Evolutionary conservation across 2,329 filamentous ascomycete species (phyloP).

Genomic region (Talaromyces pinophilus): DNA sequence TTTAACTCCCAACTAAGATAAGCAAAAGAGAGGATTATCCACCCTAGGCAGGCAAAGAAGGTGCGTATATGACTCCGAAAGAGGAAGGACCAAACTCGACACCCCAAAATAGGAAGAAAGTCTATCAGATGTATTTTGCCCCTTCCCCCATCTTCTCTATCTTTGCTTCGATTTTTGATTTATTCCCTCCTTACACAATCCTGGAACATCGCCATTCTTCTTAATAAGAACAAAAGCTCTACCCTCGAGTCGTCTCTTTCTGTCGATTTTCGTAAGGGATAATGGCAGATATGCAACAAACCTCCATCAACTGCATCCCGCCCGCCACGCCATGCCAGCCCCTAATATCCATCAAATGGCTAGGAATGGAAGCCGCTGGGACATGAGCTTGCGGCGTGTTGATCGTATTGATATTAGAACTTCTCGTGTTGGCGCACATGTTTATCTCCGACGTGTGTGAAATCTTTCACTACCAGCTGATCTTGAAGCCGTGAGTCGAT

Average conservation of each 20-base stretch:
- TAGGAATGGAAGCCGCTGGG: neutral
- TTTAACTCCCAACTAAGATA: neutral
- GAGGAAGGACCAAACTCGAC: neutral
- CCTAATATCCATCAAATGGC: neutral
- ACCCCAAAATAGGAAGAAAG: neutral
- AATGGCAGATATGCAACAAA: neutral
- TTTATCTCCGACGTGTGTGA: too few species aligned
- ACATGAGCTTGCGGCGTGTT: neutral
- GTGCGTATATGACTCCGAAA: neutral
- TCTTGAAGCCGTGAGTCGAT: neutral
- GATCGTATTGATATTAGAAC: neutral
- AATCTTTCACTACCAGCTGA: neutral
- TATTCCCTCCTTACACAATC: neutral
- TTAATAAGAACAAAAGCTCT: neutral
- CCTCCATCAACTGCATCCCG: neutral
- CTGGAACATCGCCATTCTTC: neutral
- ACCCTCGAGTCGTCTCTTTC: neutral
- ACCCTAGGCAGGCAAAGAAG: neutral
- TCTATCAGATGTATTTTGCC: neutral
- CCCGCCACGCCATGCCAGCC: too few species aligned
- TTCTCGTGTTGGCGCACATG: neutral
- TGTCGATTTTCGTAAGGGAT: neutral
- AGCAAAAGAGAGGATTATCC: neutral
- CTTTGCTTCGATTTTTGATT: neutral
- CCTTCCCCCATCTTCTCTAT: neutral